Base-by-base conservation (phyloP, 1,284 basidiomycete genomes). In the Tilletia horrida region DNA sequence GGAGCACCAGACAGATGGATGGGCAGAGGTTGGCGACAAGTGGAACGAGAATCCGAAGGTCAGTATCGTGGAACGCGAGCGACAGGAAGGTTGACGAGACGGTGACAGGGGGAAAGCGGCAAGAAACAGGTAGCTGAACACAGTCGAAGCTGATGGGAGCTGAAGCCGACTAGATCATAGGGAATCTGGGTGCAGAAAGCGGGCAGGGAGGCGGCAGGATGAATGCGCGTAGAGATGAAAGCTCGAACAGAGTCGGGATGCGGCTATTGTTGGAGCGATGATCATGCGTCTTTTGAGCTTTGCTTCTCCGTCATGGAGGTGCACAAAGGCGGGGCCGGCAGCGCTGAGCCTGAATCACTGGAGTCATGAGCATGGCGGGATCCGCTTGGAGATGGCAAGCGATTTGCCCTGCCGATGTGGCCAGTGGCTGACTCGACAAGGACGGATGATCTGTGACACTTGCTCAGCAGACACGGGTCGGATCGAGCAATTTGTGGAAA, bases 391-490 rank as follows among this genome's bases (percentile, higher is more conserved):
- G 6, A 40, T n/a, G 35, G 35, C 35, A 40, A 40, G 35, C 35
- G 6, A 11, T 40, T 40, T 40, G 35, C 35, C 11, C 4, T 4
- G 35, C 11, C 35, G 35, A 40, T 6, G 35, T 40, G 35, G 35
- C 35, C 35, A 40, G 35, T 40, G 6, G 35, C 35, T 40, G 48
- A 40, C 42, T 44, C 25, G 61, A 40, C 18, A 64, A 6, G 62
- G 69, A 44, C 48, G 65, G 25, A 21, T 40, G 29, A 25, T 61
- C 35, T 63, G 62, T 43, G 64, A 18, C 29, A 25, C 18, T 43
- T 42, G 40, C 21, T 42, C 21, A 47, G 67, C 65, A 29, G 70
- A 69, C 18, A 35, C 45, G 67, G n/a, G 68, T 69, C 67, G 72
- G 55, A 69, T 43, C 25, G 40, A 14, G 23, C 45, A 31, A 35